Evolutionary conservation across 2,329 filamentous ascomycete genomes (phyloP).

Genomic region (Talaromyces sp.): DNA sequence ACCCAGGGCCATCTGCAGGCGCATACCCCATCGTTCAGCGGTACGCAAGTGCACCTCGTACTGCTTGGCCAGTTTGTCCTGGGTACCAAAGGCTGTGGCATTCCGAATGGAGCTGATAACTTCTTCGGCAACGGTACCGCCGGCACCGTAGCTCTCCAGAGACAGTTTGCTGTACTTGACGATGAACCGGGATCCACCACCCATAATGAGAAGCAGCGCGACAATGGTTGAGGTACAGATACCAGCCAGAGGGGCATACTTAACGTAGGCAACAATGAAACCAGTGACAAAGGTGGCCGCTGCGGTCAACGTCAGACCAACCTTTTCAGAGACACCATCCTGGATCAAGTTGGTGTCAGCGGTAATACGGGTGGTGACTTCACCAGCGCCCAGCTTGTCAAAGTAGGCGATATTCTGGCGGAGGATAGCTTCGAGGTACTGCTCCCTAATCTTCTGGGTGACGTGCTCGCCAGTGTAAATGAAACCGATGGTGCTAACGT

Average conservation of each 20-base stretch:
- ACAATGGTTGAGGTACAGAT: slow-evolving; percentile 80
- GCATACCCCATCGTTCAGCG: slow-evolving; percentile 73
- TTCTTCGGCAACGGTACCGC: slow-evolving; percentile 87
- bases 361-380: slow-evolving; percentile 91
- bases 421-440: slow-evolving; percentile 80
- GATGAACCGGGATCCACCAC: slow-evolving; percentile 67
- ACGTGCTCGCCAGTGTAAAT: slow-evolving; percentile 83
- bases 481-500: slow-evolving; percentile 80
- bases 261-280: slow-evolving; percentile 85
- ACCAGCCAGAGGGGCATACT: slow-evolving; percentile 69
- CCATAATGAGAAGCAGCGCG: slow-evolving; percentile 75
- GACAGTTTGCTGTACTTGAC: slow-evolving; percentile 77
- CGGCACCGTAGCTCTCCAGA: slow-evolving; percentile 73
- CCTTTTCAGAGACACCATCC: slow-evolving; percentile 88
- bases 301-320: slow-evolving; percentile 71
- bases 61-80: slow-evolving; percentile 81
- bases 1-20: slow-evolving; percentile 67
- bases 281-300: slow-evolving; percentile 80
- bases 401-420: slow-evolving; percentile 89
- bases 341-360: slow-evolving; percentile 91
- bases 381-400: slow-evolving; percentile 86
- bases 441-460: slow-evolving; percentile 71
- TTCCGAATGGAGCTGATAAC: slow-evolving; percentile 92
- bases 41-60: slow-evolving; percentile 72
- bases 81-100: slow-evolving; percentile 86